Conservation (phyloP, 192 early-diverging fungal genomes). For the Hyaloraphidium curvatum region DNA sequence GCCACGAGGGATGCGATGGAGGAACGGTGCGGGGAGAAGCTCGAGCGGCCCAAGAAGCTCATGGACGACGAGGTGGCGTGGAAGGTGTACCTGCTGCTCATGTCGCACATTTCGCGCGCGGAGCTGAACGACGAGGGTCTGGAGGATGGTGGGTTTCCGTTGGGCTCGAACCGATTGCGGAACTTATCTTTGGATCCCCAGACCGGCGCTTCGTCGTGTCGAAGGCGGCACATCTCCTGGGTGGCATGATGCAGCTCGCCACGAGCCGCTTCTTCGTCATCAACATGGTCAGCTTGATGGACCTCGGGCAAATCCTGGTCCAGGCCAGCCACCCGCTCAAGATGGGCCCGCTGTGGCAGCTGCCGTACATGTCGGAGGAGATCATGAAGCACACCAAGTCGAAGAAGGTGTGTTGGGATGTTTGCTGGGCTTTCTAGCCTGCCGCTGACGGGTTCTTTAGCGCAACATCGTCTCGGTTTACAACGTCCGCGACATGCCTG, state of each 20-base stretch:
- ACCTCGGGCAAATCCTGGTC: slow-evolving; percentile 69
- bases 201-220: slow-evolving; percentile 45
- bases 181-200: too few relatives aligned
- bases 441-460: slow-evolving; percentile 6
- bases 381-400: slow-evolving; percentile 36
- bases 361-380: slow-evolving; percentile 58
- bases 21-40: not conserved
- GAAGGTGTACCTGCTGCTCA: not conserved
- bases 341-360: slow-evolving; percentile 65
- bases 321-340: slow-evolving; percentile 74
- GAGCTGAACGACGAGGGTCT: not conserved
- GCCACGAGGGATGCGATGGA: not conserved
- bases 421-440: not conserved
- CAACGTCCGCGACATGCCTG: slow-evolving; percentile 44
- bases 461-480: slow-evolving; percentile 36
- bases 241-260: slow-evolving; percentile 77
- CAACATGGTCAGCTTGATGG: slow-evolving; percentile 47
- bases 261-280: slow-evolving; percentile 67
- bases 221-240: slow-evolving; percentile 51
- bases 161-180: too few relatives aligned
- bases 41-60: slow-evolving; percentile 3
- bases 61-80: not conserved
- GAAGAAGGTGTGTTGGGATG: slow-evolving; percentile 26
- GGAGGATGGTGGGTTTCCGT: not conserved
- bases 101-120: not conserved